phyloP scores from a whole-genome alignment of 2,329 filamentous ascomycete genomes.

The Scedosporium minutisporum region DNA sequence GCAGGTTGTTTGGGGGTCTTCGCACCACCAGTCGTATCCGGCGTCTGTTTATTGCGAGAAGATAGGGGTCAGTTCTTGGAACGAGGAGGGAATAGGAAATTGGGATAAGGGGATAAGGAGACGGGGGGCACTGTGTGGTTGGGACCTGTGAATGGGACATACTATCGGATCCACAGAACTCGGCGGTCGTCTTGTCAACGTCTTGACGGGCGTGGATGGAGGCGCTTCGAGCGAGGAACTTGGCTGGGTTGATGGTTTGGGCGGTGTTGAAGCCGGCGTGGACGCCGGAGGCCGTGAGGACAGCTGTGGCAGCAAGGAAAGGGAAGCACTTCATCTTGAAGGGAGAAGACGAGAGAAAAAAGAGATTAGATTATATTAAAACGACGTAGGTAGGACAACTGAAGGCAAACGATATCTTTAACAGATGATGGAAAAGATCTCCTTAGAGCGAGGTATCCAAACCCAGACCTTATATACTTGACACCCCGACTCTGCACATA shows the following conservation, averaged over 20 bases:
- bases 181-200: not conserved
- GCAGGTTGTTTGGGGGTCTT: slow-evolving; percentile 8
- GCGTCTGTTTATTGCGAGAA: slow-evolving; percentile 5
- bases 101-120: not conserved
- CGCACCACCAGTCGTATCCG: slow-evolving; percentile 9
- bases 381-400: too few relatives aligned
- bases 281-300: not conserved
- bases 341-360: too few relatives aligned
- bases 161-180: slow-evolving; percentile 2
- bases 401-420: too few relatives aligned
- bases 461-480: not conserved
- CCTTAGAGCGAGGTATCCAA: not conserved
- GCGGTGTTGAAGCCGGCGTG: not conserved
- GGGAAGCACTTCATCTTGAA: not conserved
- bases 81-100: not conserved
- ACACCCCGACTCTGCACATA: not conserved
- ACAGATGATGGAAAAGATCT: too few relatives aligned
- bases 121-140: not conserved
- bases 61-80: not conserved
- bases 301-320: not conserved
- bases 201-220: not conserved
- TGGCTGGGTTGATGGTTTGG: not conserved
- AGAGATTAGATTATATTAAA: too few relatives aligned
- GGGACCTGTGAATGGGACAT: not conserved
- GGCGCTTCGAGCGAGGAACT: not conserved